phyloP scores from a whole-genome alignment of 352 stramenopile species.

The Phytophthora hibernalis region DNA sequence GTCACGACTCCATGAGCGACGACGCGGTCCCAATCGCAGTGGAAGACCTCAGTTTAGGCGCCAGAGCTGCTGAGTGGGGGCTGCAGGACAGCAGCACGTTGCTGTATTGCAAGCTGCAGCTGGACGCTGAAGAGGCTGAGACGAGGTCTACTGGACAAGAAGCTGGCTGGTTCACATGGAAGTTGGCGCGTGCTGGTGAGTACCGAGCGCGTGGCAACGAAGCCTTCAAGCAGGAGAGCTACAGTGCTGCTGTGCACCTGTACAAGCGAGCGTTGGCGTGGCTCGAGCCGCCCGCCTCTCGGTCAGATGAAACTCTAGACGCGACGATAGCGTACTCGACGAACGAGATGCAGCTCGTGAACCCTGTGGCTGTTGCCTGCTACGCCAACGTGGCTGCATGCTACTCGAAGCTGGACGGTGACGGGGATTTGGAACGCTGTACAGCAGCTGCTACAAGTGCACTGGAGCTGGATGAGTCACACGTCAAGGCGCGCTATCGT shows the following conservation, averaged over 20 bases:
- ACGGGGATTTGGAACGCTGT: conserved; percentile 44
- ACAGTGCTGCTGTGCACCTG: conserved; percentile 39
- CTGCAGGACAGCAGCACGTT: conserved; percentile 15
- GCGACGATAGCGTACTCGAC: conserved; percentile 46
- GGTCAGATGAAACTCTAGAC: conserved; percentile 22
- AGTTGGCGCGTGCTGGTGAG: conserved; percentile 48
- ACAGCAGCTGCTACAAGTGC: conserved; percentile 59
- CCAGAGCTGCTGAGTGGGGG: conserved; percentile 24
- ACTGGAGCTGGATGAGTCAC: conserved; percentile 47
- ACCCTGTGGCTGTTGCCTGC: conserved; percentile 51
- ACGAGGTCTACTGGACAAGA: not conserved
- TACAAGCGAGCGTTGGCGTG: conserved; percentile 65
- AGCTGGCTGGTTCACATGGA: conserved; percentile 60
- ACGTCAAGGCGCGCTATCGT: conserved; percentile 73
- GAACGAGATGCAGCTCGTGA: conserved; percentile 42
- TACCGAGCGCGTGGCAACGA: conserved; percentile 66
- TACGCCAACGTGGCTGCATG: conserved; percentile 72
- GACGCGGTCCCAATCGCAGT: conserved; percentile 34
- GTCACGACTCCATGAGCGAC: not conserved
- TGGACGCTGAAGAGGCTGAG: conserved; percentile 11
- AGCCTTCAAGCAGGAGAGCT: conserved; percentile 52
- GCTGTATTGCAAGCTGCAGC: conserved; percentile 44
- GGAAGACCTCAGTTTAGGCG: conserved; percentile 38
- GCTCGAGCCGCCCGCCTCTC: conserved; percentile 52
- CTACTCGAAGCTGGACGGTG: conserved; percentile 52